Conservation (phyloP, 257 asterid species). For the Solanum chiquidenum region DNA sequence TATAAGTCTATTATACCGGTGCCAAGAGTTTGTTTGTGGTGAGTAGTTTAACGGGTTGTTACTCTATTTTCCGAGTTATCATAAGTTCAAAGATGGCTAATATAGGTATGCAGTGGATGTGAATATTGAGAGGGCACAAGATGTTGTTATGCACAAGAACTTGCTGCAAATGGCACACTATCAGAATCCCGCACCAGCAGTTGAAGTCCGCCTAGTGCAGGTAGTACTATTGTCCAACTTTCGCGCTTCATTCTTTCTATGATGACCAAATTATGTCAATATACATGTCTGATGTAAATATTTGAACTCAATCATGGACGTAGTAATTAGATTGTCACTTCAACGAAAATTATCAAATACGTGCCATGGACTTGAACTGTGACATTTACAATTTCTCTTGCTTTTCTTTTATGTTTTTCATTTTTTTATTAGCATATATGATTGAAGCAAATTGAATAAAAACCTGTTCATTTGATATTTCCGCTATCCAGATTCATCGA, state of each 20-base stretch:
- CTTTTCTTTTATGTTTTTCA: background rate
- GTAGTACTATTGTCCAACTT: slow-evolving; percentile 21
- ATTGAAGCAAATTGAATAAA: background rate
- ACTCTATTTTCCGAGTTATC: background rate
- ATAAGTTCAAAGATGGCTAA: background rate
- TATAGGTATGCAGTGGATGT: slow-evolving; percentile 73
- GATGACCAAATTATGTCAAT: background rate
- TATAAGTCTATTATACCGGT: background rate
- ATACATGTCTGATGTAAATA: background rate
- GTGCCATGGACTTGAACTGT: background rate
- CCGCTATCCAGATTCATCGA: slow-evolving; percentile 41
- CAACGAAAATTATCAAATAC: background rate
- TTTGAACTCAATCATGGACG: background rate
- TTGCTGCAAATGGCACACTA: slow-evolving; percentile 67
- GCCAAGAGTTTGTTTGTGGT: background rate
- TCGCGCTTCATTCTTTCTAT: background rate
- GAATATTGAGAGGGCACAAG: slow-evolving; percentile 73
- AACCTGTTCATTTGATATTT: background rate
- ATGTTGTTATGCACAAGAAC: slow-evolving; percentile 83
- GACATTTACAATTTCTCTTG: background rate
- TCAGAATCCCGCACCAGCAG: slow-evolving; percentile 57
- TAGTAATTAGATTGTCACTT: background rate
- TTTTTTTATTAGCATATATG: background rate
- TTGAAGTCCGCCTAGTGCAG: slow-evolving; percentile 85
- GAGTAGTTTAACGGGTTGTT: background rate